Conservation (phyloP, 2,329 filamentous ascomycete genomes). For the Tolypocladium pustulatum region DNA sequence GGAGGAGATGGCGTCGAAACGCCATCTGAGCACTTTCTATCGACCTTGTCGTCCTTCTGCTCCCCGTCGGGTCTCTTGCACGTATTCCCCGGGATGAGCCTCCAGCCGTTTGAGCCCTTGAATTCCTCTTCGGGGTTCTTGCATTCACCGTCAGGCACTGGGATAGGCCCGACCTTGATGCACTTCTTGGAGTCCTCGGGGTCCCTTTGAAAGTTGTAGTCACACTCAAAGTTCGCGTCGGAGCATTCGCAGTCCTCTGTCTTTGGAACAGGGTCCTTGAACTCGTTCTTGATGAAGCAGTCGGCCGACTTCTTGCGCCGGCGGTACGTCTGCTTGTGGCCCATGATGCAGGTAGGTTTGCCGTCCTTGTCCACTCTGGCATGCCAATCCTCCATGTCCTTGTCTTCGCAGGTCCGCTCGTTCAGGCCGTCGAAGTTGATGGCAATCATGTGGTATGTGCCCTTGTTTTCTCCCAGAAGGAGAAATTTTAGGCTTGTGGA, state of each 20-base stretch:
- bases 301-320: conserved; percentile 79
- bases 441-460: conserved; percentile 55
- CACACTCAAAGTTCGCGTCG: conserved; percentile 84
- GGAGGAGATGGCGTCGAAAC: conserved; percentile 35
- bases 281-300: conserved; percentile 81
- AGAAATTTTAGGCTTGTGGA: conserved; percentile 90
- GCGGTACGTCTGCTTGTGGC: conserved; percentile 78
- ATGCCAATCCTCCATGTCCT: conserved; percentile 81
- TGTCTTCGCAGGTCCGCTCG: conserved; percentile 64
- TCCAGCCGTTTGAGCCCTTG: conserved; percentile 80
- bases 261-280: conserved; percentile 63
- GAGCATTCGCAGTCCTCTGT: conserved; percentile 73
- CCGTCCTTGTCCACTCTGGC: conserved; percentile 73
- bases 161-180: conserved; percentile 49
- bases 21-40: conserved; percentile 65
- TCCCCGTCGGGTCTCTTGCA: conserved; percentile 51
- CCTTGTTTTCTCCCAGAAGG: conserved; percentile 53
- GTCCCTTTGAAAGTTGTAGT: conserved; percentile 74
- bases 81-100: conserved; percentile 75
- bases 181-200: conserved; percentile 59
- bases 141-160: conserved; percentile 63
- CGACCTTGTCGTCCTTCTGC: conserved; percentile 61
- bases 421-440: conserved; percentile 79
- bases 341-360: conserved; percentile 85
- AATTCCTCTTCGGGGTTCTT: conserved; percentile 60